phyloP scores from a whole-genome alignment of 352 stramenopile species.

The Phytophthora brassicae region DNA sequence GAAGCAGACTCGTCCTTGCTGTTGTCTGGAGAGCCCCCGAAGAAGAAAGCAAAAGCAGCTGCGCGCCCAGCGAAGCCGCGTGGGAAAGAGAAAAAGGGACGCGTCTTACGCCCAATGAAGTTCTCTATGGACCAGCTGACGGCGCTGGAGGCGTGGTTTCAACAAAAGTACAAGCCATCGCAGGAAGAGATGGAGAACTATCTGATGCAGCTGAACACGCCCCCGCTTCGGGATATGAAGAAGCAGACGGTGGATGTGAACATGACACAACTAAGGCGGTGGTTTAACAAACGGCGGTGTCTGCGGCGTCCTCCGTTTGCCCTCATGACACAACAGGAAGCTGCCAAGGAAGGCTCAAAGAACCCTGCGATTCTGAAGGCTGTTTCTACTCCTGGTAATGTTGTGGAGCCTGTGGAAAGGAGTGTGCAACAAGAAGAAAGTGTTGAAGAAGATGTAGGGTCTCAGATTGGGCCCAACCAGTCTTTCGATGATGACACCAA shows the following conservation, averaged over 20 bases:
- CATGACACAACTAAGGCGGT: slow-evolving; percentile 84
- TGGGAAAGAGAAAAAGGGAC: slow-evolving; percentile 67
- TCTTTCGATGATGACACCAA: slow-evolving; percentile 50
- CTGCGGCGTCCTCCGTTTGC: slow-evolving; percentile 79
- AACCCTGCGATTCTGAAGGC: slow-evolving; percentile 41
- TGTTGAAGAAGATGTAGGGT: slow-evolving; percentile 28
- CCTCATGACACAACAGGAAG: slow-evolving; percentile 80
- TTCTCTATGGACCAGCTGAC: slow-evolving; percentile 85
- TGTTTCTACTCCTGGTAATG: slow-evolving; percentile 21
- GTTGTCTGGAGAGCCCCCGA: slow-evolving; percentile 22
- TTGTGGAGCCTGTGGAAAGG: slow-evolving; percentile 31
- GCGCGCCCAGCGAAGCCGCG: slow-evolving; percentile 30
- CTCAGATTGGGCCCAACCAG: slow-evolving; percentile 30
- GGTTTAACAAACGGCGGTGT: slow-evolving; percentile 88
- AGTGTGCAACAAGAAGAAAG: slow-evolving; percentile 19
- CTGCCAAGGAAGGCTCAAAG: slow-evolving; percentile 57
- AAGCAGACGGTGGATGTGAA: slow-evolving; percentile 82
- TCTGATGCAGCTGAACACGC: slow-evolving; percentile 60
- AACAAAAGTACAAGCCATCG: slow-evolving; percentile 86
- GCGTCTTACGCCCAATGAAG: slow-evolving; percentile 80
- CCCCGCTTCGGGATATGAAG: slow-evolving; percentile 66
- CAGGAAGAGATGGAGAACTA: slow-evolving; percentile 83
- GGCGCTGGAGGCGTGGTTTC: slow-evolving; percentile 81
- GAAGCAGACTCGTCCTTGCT: slow-evolving; percentile 30
- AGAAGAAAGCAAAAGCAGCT: slow-evolving; percentile 38